Conservation (phyloP, 1,139 yeast genomes). For the Spencermartinsiella ligniputridi region DNA sequence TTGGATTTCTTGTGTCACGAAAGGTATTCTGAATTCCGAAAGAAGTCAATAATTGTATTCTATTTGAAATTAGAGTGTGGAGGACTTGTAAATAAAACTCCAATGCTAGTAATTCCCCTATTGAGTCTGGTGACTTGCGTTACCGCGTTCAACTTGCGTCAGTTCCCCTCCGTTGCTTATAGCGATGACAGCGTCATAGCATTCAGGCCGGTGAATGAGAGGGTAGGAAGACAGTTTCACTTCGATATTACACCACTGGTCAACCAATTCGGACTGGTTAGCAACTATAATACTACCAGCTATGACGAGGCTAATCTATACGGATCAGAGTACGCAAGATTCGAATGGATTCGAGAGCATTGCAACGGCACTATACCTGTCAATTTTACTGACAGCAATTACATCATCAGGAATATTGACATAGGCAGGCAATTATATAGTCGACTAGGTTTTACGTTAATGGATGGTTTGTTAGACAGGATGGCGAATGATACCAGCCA, state of each 20-base stretch:
- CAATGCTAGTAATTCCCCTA: too few relatives aligned
- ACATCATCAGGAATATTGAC: neutral
- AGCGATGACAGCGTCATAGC: too few relatives aligned
- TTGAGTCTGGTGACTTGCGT: too few relatives aligned
- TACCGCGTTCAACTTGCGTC: too few relatives aligned
- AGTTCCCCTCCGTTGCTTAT: too few relatives aligned
- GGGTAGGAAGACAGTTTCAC: too few relatives aligned
- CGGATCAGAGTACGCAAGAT: neutral
- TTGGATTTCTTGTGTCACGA: too few relatives aligned
- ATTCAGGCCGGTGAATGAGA: too few relatives aligned
- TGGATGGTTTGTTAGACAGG: neutral
- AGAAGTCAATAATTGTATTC: too few relatives aligned
- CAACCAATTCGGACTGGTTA: neutral
- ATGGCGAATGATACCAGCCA: neutral
- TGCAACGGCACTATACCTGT: neutral
- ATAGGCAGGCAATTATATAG: neutral
- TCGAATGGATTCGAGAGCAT: neutral
- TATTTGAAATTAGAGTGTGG: too few relatives aligned
- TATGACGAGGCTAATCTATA: neutral
- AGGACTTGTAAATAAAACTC: too few relatives aligned
- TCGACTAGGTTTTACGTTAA: neutral
- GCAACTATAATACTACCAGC: neutral
- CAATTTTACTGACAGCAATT: neutral
- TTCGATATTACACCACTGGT: neutral
- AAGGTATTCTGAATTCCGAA: too few relatives aligned